Evolutionary conservation across 2,329 filamentous ascomycete genomes (phyloP).

Genomic region (Pseudogymnoascus sp.): DNA sequence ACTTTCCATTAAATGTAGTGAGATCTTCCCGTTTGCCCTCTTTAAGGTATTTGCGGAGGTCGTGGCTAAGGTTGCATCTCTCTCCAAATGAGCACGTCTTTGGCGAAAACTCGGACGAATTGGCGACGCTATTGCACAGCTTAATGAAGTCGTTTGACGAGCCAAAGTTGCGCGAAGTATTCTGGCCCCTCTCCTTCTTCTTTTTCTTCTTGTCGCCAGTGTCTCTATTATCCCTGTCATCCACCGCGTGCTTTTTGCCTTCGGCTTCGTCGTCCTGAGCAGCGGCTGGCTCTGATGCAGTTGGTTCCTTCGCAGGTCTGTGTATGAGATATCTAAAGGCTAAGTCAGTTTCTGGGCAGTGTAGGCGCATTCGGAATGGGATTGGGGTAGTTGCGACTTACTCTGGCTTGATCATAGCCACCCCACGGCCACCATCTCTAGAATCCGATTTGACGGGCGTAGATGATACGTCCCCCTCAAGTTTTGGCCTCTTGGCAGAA

Average conservation of each 20-base stretch:
- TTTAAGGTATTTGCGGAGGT: constrained; percentile 75
- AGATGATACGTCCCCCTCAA: constrained; percentile 28
- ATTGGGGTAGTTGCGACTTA: constrained; percentile 15
- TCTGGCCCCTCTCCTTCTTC: constrained; percentile 65
- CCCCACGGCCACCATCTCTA: constrained; percentile 24
- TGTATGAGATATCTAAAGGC: constrained; percentile 24
- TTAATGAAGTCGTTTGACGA: constrained; percentile 67
- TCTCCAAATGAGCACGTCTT: constrained; percentile 68
- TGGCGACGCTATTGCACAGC: constrained; percentile 67
- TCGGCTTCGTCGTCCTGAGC: constrained; percentile 48
- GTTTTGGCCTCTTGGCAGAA: constrained; percentile 52
- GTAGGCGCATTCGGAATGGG: not conserved
- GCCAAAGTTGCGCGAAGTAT: constrained; percentile 75
- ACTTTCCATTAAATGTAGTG: constrained; percentile 65
- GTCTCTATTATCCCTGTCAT: constrained; percentile 27
- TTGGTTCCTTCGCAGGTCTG: constrained; percentile 11
- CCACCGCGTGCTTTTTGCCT: constrained; percentile 39
- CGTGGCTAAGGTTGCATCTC: constrained; percentile 73
- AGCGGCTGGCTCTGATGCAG: constrained; percentile 12
- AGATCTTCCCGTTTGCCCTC: constrained; percentile 77
- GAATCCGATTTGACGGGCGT: not conserved
- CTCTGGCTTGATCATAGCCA: constrained; percentile 27
- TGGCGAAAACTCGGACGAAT: constrained; percentile 73
- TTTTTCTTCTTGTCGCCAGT: constrained; percentile 40
- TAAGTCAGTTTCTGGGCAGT: not conserved